A percentile compares a stretch with the other conserved stretches of the same genome.
Evolutionary conservation across 2,329 filamentous ascomycete species (phyloP).

Genomic region (Lecanicillium sp.): DNA sequence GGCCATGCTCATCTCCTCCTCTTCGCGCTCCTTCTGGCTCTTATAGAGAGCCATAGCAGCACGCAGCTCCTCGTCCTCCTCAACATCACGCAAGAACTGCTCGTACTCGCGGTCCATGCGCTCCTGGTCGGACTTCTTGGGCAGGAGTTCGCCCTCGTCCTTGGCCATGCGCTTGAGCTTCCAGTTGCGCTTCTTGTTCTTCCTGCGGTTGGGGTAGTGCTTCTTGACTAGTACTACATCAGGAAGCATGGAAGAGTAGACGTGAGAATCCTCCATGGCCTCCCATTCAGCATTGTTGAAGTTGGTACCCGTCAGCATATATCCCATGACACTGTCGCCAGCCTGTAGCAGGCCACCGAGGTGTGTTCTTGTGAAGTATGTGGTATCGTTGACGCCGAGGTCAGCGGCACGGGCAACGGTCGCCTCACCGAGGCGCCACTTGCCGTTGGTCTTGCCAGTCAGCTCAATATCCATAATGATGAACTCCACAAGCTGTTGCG

Average conservation of each 20-base stretch:
- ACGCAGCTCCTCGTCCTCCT: conserved; percentile 87
- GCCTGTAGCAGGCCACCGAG: conserved; percentile 78
- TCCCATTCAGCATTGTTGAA: conserved; percentile 89
- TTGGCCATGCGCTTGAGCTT: conserved; percentile 87
- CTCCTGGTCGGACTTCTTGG: conserved; percentile 81
- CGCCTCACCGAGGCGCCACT: conserved; percentile 77
- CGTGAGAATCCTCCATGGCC: conserved; percentile 69
- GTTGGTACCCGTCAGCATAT: conserved; percentile 80
- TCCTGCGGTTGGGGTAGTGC: conserved; percentile 80
- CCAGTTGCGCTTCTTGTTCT: conserved; percentile 79
- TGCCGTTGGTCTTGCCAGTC: conserved; percentile 67
- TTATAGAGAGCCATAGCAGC: conserved; percentile 85
- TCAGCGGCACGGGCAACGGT: conserved; percentile 85
- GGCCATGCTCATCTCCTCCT: conserved; percentile 63
- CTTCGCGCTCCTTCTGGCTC: conserved; percentile 46
- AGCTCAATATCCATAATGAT: conserved; percentile 92
- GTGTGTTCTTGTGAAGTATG: conserved; percentile 87
- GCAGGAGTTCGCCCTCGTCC: conserved; percentile 82
- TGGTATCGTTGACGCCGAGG: conserved; percentile 76
- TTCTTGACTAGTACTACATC: conserved; percentile 98
- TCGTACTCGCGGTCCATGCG: conserved; percentile 91
- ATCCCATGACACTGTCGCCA: conserved; percentile 93
- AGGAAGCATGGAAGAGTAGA: conserved; percentile 72
- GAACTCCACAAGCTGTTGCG: conserved; percentile 82
- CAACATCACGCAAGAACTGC: conserved; percentile 92